A percentile compares a stretch with the other conserved stretches of the same genome.
phyloP scores from a whole-genome alignment of 2,329 filamentous ascomycete species.

The Colletotrichum tabaci region DNA sequence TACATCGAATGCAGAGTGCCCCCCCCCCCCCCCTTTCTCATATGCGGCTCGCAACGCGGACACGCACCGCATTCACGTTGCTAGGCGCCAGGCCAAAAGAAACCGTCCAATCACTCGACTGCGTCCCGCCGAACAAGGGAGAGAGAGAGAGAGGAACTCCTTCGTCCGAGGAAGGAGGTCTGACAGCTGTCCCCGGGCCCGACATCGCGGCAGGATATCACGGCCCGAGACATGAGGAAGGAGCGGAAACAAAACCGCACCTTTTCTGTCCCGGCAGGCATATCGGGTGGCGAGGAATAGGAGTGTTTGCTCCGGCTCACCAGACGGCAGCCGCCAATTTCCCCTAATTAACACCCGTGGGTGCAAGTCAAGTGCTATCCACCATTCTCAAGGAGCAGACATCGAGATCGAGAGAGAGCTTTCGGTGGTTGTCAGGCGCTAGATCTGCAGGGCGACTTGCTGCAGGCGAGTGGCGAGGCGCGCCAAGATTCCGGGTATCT shows the following conservation, averaged over 20 bases:
- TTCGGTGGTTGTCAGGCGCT: background rate
- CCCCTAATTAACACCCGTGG: too few relatives aligned
- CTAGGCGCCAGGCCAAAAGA: too few relatives aligned
- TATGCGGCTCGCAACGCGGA: too few relatives aligned
- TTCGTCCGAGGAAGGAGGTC: background rate
- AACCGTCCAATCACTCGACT: background rate
- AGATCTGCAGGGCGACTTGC: background rate
- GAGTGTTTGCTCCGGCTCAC: background rate
- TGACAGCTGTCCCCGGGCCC: background rate
- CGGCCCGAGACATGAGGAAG: too few relatives aligned
- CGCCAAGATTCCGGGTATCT: background rate
- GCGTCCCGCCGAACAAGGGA: background rate
- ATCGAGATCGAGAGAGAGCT: background rate
- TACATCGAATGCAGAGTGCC: too few relatives aligned
- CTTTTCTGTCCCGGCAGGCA: too few relatives aligned
- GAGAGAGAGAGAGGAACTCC: too few relatives aligned
- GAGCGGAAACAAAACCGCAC: too few relatives aligned
- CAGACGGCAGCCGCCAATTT: background rate
- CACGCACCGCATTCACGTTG: too few relatives aligned
- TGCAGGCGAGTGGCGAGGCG: constrained; percentile 4
- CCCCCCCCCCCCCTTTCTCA: too few relatives aligned
- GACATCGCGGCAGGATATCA: background rate
- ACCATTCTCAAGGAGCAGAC: background rate
- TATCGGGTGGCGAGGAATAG: background rate
- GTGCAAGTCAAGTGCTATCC: background rate